These are phyloP conservation scores for Trichomonas gallinae DNA, from an alignment of 208 protist species.

Conservation along the genomic window DNA sequence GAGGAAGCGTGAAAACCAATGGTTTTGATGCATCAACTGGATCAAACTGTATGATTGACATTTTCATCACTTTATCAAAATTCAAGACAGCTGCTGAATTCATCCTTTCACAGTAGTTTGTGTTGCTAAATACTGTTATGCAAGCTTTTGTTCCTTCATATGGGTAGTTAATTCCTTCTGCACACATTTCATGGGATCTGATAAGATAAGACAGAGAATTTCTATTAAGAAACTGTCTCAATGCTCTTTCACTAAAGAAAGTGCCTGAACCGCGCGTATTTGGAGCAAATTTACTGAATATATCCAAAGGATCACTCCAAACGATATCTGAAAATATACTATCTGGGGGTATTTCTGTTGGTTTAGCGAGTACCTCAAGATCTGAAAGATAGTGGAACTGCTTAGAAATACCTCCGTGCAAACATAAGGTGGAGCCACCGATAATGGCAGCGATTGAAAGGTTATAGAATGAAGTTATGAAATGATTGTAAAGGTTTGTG, in stretches of 20 bases:
- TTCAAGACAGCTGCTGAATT: too few relatives aligned
- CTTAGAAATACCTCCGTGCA: background rate
- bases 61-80: too few relatives aligned
- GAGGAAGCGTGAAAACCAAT: too few relatives aligned
- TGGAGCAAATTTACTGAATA: background rate
- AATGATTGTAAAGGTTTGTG: background rate
- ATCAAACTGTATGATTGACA: too few relatives aligned
- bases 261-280: background rate
- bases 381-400: background rate
- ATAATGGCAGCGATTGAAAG: background rate
- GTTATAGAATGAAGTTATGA: background rate
- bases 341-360: background rate
- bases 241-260: background rate
- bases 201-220: background rate
- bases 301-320: background rate
- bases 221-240: background rate
- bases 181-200: background rate
- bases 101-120: too few relatives aligned
- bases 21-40: too few relatives aligned
- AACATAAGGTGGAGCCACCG: background rate
- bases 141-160: too few relatives aligned
- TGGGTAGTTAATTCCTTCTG: background rate
- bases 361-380: background rate
- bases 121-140: too few relatives aligned
- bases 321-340: background rate